Conservation (phyloP, 495 filamentous ascomycete species). For the Aspergillus sclerotiicarbonarius region DNA sequence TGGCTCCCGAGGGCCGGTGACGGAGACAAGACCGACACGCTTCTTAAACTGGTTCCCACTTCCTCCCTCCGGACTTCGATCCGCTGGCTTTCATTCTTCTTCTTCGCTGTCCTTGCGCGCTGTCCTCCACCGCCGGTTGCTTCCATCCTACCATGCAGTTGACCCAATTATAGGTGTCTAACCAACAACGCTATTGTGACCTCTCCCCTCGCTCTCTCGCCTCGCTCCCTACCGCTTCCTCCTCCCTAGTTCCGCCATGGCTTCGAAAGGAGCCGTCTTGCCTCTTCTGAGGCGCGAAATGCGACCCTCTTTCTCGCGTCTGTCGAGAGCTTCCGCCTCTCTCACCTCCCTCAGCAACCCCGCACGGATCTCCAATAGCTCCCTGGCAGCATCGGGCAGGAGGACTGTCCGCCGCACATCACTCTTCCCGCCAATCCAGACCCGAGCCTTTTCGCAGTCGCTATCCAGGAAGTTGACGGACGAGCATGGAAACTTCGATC, state of each 20-base stretch:
- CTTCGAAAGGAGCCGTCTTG: slow-evolving; percentile 41
- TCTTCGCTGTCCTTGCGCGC: not conserved
- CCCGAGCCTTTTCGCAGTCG: slow-evolving; percentile 50
- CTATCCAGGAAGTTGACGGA: slow-evolving; percentile 47
- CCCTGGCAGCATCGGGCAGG: slow-evolving; percentile 23
- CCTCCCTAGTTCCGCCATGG: slow-evolving; percentile 29
- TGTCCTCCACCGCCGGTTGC: not conserved
- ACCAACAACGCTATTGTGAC: slow-evolving; percentile 1
- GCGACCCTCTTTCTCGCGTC: slow-evolving; percentile 28
- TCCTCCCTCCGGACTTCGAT: not conserved
- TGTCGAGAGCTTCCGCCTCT: slow-evolving; percentile 29
- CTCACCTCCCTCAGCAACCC: slow-evolving; percentile 25
- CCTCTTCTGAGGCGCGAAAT: slow-evolving; percentile 46
- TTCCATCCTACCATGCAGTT: slow-evolving; percentile 8
- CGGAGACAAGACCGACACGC: not conserved
- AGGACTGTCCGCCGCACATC: slow-evolving; percentile 23
- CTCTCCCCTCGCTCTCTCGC: not conserved
- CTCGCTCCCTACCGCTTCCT: too few relatives aligned
- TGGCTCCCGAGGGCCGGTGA: slow-evolving; percentile 5
- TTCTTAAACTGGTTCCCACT: not conserved
- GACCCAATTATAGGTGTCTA: slow-evolving; percentile 1
- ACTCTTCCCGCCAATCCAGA: slow-evolving; percentile 28
- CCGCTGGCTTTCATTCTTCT: not conserved
- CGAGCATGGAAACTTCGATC: slow-evolving; percentile 67
- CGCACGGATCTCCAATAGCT: slow-evolving; percentile 21